Percentiles rank a stretch among this genome's conserved stretches.
Evolutionary conservation across 768 basidiomycete species (phyloP).

Genomic region (Hygrophorus russula): DNA sequence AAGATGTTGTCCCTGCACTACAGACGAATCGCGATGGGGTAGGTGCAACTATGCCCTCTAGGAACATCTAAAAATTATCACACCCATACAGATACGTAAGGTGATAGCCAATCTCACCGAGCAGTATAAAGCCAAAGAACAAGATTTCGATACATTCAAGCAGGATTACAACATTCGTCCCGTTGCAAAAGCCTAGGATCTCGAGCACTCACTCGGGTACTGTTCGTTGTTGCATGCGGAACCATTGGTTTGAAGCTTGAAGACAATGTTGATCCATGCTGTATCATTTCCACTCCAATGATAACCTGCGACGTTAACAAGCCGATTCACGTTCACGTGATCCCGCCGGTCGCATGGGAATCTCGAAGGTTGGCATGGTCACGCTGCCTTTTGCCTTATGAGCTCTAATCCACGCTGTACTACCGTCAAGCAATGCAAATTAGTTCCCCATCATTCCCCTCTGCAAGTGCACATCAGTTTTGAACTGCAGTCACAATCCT

Average conservation of each 20-base stretch:
- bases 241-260: too few relatives aligned
- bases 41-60: constrained; percentile 19
- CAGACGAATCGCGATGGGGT: constrained; percentile 87
- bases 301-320: too few relatives aligned
- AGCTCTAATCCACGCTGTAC: not conserved
- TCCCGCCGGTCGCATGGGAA: too few relatives aligned
- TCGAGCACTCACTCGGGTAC: too few relatives aligned
- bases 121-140: constrained; percentile 84
- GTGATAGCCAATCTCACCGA: constrained; percentile 69
- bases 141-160: constrained; percentile 73
- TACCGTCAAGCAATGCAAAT: not conserved
- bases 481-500: constrained; percentile 11
- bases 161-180: constrained; percentile 67
- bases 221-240: too few relatives aligned
- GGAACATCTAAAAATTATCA: not conserved
- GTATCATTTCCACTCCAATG: too few relatives aligned
- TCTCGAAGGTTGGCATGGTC: too few relatives aligned
- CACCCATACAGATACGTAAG: constrained; percentile 55
- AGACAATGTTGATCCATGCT: too few relatives aligned
- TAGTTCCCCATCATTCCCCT: not conserved
- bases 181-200: constrained; percentile 14
- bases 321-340: not conserved
- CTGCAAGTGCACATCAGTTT: not conserved
- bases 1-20: constrained; percentile 85
- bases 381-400: not conserved